These are phyloP conservation scores for Hibiscus mutabilis DNA, from an alignment of 345 rosid genomes.

Conservation along the genomic window DNA sequence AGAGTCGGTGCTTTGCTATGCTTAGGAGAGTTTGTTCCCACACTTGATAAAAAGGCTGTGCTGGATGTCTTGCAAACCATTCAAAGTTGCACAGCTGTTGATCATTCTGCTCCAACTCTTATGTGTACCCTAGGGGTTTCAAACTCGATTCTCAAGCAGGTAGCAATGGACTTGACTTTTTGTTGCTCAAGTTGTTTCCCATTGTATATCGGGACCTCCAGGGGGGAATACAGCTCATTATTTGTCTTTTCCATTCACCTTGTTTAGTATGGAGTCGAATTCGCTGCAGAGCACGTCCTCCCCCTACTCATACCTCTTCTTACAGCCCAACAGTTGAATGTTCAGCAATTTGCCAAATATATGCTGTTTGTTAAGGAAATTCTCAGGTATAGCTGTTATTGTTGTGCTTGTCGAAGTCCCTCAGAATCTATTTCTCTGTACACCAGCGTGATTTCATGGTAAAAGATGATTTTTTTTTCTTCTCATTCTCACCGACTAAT, in stretches of 20 bases:
- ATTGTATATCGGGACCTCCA: not conserved
- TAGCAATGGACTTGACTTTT: conserved; percentile 14
- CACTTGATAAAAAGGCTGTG: conserved; percentile 68
- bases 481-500: not conserved
- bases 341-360: conserved; percentile 93
- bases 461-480: not conserved
- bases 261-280: conserved; percentile 81
- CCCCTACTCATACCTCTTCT: conserved; percentile 81
- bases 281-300: conserved; percentile 80
- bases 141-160: conserved; percentile 85
- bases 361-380: conserved; percentile 88
- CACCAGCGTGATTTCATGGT: not conserved
- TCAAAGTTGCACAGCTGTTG: conserved; percentile 92
- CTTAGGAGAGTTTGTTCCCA: conserved; percentile 65
- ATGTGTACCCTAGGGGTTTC: conserved; percentile 97
- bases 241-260: conserved; percentile 13
- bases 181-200: conserved; percentile 1
- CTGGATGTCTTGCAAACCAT: conserved; percentile 81
- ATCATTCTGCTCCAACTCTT: conserved; percentile 89
- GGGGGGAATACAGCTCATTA: conserved; percentile 4
- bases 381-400: conserved; percentile 47
- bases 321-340: conserved; percentile 82
- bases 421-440: not conserved
- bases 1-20: conserved; percentile 91
- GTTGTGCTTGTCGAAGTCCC: not conserved